Base-by-base conservation (phyloP, 371 early-diverging fungal species). In the Rhizopus sp. region DNA sequence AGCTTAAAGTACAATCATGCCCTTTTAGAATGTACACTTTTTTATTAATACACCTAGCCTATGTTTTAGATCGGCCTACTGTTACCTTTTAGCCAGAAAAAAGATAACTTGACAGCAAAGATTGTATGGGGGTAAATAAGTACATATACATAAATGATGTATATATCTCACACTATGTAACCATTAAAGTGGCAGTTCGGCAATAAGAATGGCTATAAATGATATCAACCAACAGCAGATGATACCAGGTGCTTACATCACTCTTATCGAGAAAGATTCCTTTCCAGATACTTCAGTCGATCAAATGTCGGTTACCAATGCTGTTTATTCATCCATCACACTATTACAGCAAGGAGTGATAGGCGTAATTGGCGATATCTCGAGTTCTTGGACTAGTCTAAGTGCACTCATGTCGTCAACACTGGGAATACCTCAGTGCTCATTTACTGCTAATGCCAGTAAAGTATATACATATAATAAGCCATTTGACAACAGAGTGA, bases 241-340 rank as follows among this genome's bases (percentile, higher is more conserved):
- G 34, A 84, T 84, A 23, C 82, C 83, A 7, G 81, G 79, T 7
- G 85, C 83, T 12, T 84, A 77, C 42, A 70, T 84, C 29, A 80
- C 82, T 2, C 23, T 84, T 48, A 80, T 84, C n/a, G 77, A 81
- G 57, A 82, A 81, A 49, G 85, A 84, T 41, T 84, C 85, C 3
- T 84, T 76, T 64, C 83, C 83, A 40, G 77, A 72, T 33, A 49
- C 60, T 13, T 73, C 80, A n/a, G 53, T 77, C 7, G 66, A 72
- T 54, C 78, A 69, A 63, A 62, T 63, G 55, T 66, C 69, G 49
- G 70, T 78, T 42, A 81, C 73, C 59, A 74, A 78, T 55, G 85
- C 85, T 34, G 83, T 84, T 39, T 84, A 82, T 67, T 78, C 85
- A 9, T 75, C 82, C 0, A 82, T 84, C 29, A 80, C 83, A 0